Conservation (phyloP, 148 eudicot genomes). For the Chenopodium suecicum region DNA sequence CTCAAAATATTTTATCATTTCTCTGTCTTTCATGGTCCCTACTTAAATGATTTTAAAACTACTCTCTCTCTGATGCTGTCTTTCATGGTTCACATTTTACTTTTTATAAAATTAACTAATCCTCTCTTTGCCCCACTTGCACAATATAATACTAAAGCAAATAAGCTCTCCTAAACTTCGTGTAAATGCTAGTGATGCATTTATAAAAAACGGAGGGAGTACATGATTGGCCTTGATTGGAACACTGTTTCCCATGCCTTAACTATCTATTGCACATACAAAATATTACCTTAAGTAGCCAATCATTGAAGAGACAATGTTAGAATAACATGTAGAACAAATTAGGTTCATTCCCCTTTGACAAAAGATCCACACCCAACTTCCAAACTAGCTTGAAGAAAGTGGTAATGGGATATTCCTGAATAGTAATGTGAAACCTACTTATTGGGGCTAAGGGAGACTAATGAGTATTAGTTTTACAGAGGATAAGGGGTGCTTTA, state of each 20-base stretch:
- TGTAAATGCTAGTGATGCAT: too few species aligned
- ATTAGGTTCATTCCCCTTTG: neutral
- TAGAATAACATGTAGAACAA: neutral
- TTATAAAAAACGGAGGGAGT: too few species aligned
- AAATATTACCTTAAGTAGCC: neutral
- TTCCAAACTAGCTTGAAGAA: neutral
- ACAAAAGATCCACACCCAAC: too few species aligned
- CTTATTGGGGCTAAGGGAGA: neutral
- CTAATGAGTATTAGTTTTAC: neutral
- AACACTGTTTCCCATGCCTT: neutral
- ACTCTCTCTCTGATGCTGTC: too few species aligned
- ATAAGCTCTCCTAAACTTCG: too few species aligned
- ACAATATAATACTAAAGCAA: too few species aligned
- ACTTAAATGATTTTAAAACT: too few species aligned
- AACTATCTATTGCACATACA: neutral
- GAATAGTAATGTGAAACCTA: neutral
- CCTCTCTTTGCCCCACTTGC: too few species aligned
- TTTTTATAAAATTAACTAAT: too few species aligned
- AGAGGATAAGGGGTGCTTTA: neutral
- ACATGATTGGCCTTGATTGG: neutral
- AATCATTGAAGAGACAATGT: neutral
- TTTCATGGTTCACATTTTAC: too few species aligned
- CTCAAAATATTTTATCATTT: too few species aligned
- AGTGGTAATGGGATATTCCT: neutral
- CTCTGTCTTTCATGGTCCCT: too few species aligned